Base-by-base conservation (phyloP, 129 eudicot species). In the Pulicaria dysenterica region DNA sequence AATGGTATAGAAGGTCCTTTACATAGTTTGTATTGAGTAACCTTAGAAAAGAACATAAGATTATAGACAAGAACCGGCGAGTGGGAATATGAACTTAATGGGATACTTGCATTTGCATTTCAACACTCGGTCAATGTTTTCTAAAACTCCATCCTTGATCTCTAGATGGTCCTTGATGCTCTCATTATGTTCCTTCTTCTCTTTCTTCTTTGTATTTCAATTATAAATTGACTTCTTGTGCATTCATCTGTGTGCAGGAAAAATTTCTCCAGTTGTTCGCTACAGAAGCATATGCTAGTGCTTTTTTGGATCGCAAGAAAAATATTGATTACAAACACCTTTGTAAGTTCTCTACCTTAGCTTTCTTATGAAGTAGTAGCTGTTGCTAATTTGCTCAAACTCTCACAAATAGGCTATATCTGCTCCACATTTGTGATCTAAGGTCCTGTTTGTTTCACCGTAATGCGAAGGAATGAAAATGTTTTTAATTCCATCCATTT, bases 241-340 rank as follows among this genome's bases (percentile, higher is more conserved):
- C 62, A 19, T 73, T 77, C 42, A 9, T 70, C 24, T 74, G 72
- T 14, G 58, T 83, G 77, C 86, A 91, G 97, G 97, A 91, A 72
- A 88, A 86, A 77, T 91, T 91, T 86, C 96, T 91, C 61, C 85
- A 91, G 76, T 75, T 84, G 41, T 84, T 84, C 73, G 61, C 84
- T 10, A 82, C 60, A 68, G 97, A 91, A 85, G 88, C 97, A 60
- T 86, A 84, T 81, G 81, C 90, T 42, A 71, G 77, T 74, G 85
- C 92, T 51, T 84, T 75, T 78, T 79, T 78, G 39, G 97, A 88
- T 50, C 81, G 43, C 50, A 91, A 86, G 82, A 86, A 79, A 43
- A 46, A 70, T 44, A 70, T 83, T 36, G 86, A 75, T 66, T 88
- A 88, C 83, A 77, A 88, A 50, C 96, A 89, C 72, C 78, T 91